phyloP scores from a whole-genome alignment of 805 yeast species.

The Saccharomycodes ludwigii region DNA sequence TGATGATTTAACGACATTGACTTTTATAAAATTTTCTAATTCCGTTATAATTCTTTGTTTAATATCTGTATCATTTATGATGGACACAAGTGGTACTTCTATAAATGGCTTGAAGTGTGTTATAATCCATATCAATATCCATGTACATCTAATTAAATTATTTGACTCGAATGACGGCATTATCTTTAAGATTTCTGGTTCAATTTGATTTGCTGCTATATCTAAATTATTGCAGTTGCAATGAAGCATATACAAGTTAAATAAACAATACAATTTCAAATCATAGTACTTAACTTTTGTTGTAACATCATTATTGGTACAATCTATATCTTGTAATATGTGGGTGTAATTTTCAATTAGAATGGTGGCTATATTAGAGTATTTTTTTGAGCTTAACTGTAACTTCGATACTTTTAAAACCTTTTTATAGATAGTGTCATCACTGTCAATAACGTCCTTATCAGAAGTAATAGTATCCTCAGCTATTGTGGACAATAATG shows the following conservation, averaged over 20 bases:
- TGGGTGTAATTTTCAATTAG: no score
- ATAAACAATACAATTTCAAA: background rate
- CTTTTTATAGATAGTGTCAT: no score
- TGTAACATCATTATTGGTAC: no score
- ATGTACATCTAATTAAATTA: constrained; percentile 9
- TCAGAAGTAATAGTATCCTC: no score
- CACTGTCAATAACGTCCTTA: no score
- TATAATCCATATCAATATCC: constrained; percentile 18
- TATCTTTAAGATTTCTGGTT: constrained; percentile 8
- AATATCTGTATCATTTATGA: constrained; percentile 14
- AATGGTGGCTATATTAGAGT: no score
- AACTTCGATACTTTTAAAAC: no score
- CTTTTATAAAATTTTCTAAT: constrained; percentile 12
- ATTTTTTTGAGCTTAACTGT: no score
- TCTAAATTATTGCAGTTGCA: background rate
- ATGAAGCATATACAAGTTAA: background rate
- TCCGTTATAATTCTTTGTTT: constrained; percentile 10
- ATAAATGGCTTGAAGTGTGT: constrained; percentile 23
- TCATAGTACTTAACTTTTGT: background rate
- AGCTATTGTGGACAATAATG: constrained; percentile 11
- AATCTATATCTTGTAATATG: no score
- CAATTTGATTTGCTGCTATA: constrained; percentile 13
- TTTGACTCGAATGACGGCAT: constrained; percentile 7
- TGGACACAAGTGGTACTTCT: constrained; percentile 16
- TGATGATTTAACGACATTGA: constrained; percentile 1